Evolutionary conservation across 148 eudicot genomes (phyloP).

Genomic region (Persicaria maculosa): DNA sequence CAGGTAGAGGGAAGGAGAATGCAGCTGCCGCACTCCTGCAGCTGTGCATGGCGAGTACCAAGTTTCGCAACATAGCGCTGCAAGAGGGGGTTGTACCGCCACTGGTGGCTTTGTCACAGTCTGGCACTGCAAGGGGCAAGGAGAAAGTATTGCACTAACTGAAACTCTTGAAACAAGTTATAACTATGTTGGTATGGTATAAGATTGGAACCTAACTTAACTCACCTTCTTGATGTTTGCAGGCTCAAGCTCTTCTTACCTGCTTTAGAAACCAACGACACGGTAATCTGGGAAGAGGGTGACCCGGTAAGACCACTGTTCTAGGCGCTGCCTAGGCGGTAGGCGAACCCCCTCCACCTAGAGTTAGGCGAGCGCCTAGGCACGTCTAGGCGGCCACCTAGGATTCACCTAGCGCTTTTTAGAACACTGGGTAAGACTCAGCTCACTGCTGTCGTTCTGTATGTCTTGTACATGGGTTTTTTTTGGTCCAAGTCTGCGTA

Average conservation of each 20-base stretch:
- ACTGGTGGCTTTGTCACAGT: slow-evolving; percentile 73
- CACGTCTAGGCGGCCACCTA: too few relatives aligned
- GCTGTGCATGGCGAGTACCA: slow-evolving; percentile 55
- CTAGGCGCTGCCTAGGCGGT: too few relatives aligned
- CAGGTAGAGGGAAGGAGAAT: slow-evolving; percentile 83
- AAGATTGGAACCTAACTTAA: neutral
- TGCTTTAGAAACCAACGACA: neutral
- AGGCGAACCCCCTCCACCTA: too few relatives aligned
- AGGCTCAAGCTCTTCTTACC: slow-evolving; percentile 4
- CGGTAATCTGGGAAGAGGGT: neutral
- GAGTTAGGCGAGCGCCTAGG: too few relatives aligned
- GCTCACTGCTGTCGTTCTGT: neutral
- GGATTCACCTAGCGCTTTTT: too few relatives aligned
- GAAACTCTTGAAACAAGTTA: neutral
- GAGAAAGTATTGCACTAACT: slow-evolving; percentile 47
- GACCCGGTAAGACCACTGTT: neutral
- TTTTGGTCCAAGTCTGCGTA: neutral
- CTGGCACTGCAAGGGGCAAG: slow-evolving; percentile 81
- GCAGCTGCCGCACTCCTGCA: slow-evolving; percentile 91
- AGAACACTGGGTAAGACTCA: neutral
- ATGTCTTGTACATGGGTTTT: slow-evolving; percentile 2
- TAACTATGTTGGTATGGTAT: neutral
- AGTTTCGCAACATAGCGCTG: slow-evolving; percentile 61
- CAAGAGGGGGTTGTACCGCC: slow-evolving; percentile 95
- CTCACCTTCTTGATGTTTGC: slow-evolving; percentile 1